A percentile compares a stretch with the other conserved stretches of the same genome.
Evolutionary conservation across 1,284 basidiomycete species (phyloP).

Genomic region (Tilletia caries): DNA sequence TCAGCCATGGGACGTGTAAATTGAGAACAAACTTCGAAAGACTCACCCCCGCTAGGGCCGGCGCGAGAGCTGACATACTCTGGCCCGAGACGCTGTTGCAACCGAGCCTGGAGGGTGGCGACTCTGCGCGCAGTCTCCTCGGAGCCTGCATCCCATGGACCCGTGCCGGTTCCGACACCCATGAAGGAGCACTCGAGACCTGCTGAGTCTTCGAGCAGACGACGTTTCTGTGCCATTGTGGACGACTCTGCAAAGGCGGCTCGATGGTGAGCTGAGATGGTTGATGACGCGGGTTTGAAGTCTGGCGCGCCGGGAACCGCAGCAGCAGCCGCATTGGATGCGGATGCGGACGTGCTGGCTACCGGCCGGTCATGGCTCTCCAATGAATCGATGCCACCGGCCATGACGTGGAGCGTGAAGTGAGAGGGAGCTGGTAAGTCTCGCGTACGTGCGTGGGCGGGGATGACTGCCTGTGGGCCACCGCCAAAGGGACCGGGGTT

Average conservation of each 20-base stretch:
- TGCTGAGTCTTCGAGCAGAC: slow-evolving; percentile 30
- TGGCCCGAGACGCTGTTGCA: slow-evolving; percentile 84
- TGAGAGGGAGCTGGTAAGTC: neutral
- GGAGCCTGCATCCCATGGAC: slow-evolving; percentile 24
- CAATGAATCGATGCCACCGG: neutral
- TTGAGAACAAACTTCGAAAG: too few relatives aligned
- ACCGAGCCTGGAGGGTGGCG: slow-evolving; percentile 72
- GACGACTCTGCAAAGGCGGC: slow-evolving; percentile 3
- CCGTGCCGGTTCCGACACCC: slow-evolving; percentile 26
- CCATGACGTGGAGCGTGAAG: slow-evolving; percentile 7
- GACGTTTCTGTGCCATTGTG: slow-evolving; percentile 17
- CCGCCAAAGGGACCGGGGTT: slow-evolving; percentile 29
- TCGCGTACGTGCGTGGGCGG: slow-evolving; percentile 10
- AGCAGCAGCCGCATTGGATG: neutral
- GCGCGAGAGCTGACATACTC: slow-evolving; percentile 87
- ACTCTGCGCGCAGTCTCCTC: slow-evolving; percentile 54
- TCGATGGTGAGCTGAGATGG: neutral
- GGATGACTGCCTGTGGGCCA: slow-evolving; percentile 22
- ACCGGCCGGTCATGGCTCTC: neutral
- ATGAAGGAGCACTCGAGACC: slow-evolving; percentile 21
- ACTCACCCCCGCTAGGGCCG: slow-evolving; percentile 65
- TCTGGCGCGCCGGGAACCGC: neutral
- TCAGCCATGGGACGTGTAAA: too few relatives aligned
- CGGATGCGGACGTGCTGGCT: too few relatives aligned
- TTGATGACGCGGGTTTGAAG: neutral